These are phyloP conservation scores for Nevesoporus exiguus DNA, from an alignment of 768 basidiomycete genomes.

Conservation along the genomic window DNA sequence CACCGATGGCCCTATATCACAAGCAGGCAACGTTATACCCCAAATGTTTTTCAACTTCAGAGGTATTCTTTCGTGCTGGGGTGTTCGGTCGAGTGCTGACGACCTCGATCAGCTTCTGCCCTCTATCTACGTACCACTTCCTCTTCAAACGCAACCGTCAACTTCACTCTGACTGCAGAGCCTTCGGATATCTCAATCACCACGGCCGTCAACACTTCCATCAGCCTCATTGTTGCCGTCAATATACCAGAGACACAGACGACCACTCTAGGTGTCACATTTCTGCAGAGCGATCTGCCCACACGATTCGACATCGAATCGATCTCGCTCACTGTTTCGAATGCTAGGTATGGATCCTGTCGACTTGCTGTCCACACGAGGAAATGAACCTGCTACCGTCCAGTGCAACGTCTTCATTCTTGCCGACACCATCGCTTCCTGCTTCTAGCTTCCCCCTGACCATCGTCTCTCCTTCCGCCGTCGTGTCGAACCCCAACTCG, in stretches of 20 bases:
- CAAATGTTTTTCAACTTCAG: constrained; percentile 57
- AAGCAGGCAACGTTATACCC: constrained; percentile 43
- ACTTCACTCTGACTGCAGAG: constrained; percentile 45
- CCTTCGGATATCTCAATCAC: constrained; percentile 36
- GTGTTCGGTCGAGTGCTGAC: constrained; percentile 3
- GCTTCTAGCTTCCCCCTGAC: constrained; percentile 22
- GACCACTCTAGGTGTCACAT: constrained; percentile 44
- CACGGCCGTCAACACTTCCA: constrained; percentile 39
- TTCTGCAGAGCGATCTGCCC: constrained; percentile 25
- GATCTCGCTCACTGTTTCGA: constrained; percentile 37
- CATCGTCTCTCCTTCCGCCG: constrained; percentile 1
- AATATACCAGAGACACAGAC: constrained; percentile 38
- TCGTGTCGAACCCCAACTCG: constrained; percentile 5
- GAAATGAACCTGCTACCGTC: not conserved
- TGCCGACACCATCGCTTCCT: constrained; percentile 25
- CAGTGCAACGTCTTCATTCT: constrained; percentile 28
- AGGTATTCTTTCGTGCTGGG: constrained; percentile 34
- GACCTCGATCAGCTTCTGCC: constrained; percentile 35
- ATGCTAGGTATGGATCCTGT: constrained; percentile 31
- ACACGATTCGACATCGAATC: constrained; percentile 38
- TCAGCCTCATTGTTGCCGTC: constrained; percentile 37
- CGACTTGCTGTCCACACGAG: not conserved
- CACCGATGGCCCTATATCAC: constrained; percentile 43
- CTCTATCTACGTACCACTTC: constrained; percentile 43
- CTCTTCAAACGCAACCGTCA: constrained; percentile 49